Evolutionary conservation across 2,329 filamentous ascomycete genomes (phyloP), one percentile per base, ranked within the genome.

Genomic region (Neurospora sp.): DNA sequence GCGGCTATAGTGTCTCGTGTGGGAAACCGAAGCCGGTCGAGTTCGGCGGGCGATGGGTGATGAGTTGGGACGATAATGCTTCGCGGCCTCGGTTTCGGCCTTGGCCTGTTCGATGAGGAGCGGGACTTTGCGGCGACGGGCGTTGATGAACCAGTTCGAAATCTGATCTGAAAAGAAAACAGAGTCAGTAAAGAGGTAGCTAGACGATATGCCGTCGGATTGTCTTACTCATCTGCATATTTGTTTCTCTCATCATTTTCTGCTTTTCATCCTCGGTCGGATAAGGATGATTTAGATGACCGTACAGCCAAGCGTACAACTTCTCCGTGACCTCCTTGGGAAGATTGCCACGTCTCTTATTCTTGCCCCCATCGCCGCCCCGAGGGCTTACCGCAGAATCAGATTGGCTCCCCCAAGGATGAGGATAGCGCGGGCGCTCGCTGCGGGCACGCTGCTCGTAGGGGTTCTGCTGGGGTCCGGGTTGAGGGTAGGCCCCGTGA

Each of bases 261-360:
- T 94, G 88, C 80, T 97, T 96, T 81, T 96, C 91, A 72, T 96
- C 92, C 79, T 96, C 92, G 4, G 89, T 93, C 1, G 93, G 93
- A 77, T 97, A 97, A 0, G 93, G 92, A 76, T 96, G 92, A 71
- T 89, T 84, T 8, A 93, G 80, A 78, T 96, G 91, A n/a, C 85
- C 84, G 68, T 89, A 81, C 74, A 96, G 94, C 93, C 93, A 97
- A 0, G 87, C 83, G 69, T 91, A 88, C 52, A 97, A 83, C 74
- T 92, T 89, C 77, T 94, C 91, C 0, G 93, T 97, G 0, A 92
- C 92, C 69, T 93, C 91, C 77, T 96, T 96, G n/a, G 93, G 93
- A 3, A 97, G 83, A 76, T 97, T 97, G 1, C 93, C 93, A 46
- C 93, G 86, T 68, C 93, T 85, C 78, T 88, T 89, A 39, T 36